A percentile compares a stretch with the other conserved stretches of the same genome.
Evolutionary conservation across 78 protist species (phyloP).

Genomic region (Dictyostelium capitatum): DNA sequence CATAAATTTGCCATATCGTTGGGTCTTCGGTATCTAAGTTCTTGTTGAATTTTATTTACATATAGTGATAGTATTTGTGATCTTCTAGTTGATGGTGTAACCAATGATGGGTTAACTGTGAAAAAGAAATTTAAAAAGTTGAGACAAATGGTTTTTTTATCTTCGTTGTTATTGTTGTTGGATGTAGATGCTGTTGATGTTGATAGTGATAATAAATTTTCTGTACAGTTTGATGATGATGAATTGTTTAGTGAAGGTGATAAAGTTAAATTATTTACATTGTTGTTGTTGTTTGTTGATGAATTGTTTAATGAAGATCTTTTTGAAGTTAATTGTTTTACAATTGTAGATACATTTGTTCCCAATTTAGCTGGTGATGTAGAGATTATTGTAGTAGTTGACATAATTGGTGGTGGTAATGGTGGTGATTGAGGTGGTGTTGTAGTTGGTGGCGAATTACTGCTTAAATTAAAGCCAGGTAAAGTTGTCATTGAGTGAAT

Average conservation of each 20-base stretch:
- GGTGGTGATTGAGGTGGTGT: slow-evolving; percentile 17
- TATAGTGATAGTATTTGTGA: slow-evolving; percentile 63
- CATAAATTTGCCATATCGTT: slow-evolving; percentile 75
- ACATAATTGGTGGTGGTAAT: background rate
- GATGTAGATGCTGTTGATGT: background rate
- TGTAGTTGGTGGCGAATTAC: background rate
- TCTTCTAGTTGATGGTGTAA: slow-evolving; percentile 30
- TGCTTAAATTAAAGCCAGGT: background rate
- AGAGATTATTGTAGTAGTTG: background rate
- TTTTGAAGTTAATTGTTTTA: slow-evolving; percentile 14
- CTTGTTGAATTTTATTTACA: slow-evolving; percentile 77
- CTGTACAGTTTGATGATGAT: background rate
- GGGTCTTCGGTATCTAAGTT: slow-evolving; percentile 59
- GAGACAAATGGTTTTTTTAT: slow-evolving; percentile 39
- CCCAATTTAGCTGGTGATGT: background rate
- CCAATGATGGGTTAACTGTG: slow-evolving; percentile 31
- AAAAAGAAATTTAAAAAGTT: slow-evolving; percentile 39
- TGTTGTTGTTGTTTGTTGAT: background rate
- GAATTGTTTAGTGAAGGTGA: background rate
- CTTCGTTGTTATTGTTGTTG: slow-evolving; percentile 53
- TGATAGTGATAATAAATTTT: background rate
- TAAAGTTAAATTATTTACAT: slow-evolving; percentile 19
- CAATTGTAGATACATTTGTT: slow-evolving; percentile 16
- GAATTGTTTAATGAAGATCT: background rate
- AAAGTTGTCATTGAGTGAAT: background rate